Evolutionary conservation across 2,329 filamentous ascomycete genomes (phyloP), one percentile per base, ranked within the genome.

Genomic region (Colletotrichum musicola): DNA sequence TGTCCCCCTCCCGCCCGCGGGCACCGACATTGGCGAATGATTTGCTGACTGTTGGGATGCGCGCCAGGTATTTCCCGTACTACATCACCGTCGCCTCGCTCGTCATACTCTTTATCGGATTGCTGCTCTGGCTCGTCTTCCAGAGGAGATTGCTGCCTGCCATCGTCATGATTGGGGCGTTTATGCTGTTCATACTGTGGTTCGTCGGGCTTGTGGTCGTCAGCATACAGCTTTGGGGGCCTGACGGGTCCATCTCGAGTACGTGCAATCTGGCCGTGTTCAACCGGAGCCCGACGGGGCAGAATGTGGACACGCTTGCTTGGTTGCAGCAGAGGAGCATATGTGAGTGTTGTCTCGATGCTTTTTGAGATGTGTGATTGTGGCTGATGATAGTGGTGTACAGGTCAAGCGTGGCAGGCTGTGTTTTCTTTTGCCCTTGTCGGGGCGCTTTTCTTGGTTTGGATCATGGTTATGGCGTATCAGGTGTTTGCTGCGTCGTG

Each of bases 151-250:
- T 92, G 1, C 81, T 92, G 0, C 88, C 88, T 0, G 83, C 85
- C 54, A 88, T 89, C 73, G 87, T 89, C 75, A 87, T 89, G 81
- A 85, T 92, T 20, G 89, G 89, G 66, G 85, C 85, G 53, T 91
- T 92, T 74, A 85, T 91, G 72, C 81, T 92, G 64, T 91, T 92
- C 69, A 82, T 92, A 2, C 80, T 92, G n/a, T 92, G 89, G 89
- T 80, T 91, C 44, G 88, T 90, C 42, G 90, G 89, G 0, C 80
- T 92, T 9, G 83, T 92, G 54, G 86, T 90, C 50, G 81, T 89
- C 6, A 84, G 84, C 16, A 85, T 91, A 62, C 84, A 91, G 79
- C 84, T 92, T 1, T 92, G 88, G 84, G 89, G 90, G 0, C 86
- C 88, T 0, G 73, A 77, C 3, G 88, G 87, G 9, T 85, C 83